These are phyloP conservation scores for Myotisia sp. DNA, from an alignment of 2,329 filamentous ascomycete genomes.

Conservation along the genomic window DNA sequence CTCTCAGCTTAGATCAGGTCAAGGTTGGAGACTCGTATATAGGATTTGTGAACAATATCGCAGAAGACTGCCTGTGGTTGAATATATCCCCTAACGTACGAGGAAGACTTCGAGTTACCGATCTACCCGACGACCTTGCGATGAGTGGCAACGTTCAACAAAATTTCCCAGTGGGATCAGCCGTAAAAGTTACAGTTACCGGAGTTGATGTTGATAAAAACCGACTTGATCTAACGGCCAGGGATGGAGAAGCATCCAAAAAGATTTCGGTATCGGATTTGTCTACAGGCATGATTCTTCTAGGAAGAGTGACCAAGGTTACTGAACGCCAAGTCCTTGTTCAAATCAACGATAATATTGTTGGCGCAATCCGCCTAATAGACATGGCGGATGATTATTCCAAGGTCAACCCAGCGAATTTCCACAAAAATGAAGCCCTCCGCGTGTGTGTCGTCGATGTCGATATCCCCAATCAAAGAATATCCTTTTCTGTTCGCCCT, in stretches of 20 bases:
- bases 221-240: slow-evolving; percentile 70
- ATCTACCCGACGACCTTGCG: slow-evolving; percentile 76
- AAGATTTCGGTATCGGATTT: slow-evolving; percentile 56
- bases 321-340: slow-evolving; percentile 73
- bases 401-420: slow-evolving; percentile 58
- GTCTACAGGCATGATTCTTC: slow-evolving; percentile 64
- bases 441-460: slow-evolving; percentile 73
- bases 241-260: slow-evolving; percentile 42
- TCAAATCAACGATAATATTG: slow-evolving; percentile 66
- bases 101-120: slow-evolving; percentile 66
- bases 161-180: slow-evolving; percentile 83
- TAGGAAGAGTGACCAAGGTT: slow-evolving; percentile 71
- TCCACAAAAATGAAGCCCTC: slow-evolving; percentile 72
- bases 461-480: slow-evolving; percentile 69
- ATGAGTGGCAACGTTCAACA: slow-evolving; percentile 58
- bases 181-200: slow-evolving; percentile 65
- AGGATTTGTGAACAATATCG: slow-evolving; percentile 83
- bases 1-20: slow-evolving; percentile 59
- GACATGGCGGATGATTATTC: slow-evolving; percentile 80
- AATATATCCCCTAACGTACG: slow-evolving; percentile 79
- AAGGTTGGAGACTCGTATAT: slow-evolving; percentile 56
- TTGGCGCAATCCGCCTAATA: slow-evolving; percentile 65
- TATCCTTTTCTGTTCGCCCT: slow-evolving; percentile 67
- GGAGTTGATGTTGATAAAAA: slow-evolving; percentile 57
- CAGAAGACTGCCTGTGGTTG: slow-evolving; percentile 69